These are phyloP conservation scores for Nitzschia putrida DNA, from an alignment of 108 stramenopile genomes.

Conservation along the genomic window DNA sequence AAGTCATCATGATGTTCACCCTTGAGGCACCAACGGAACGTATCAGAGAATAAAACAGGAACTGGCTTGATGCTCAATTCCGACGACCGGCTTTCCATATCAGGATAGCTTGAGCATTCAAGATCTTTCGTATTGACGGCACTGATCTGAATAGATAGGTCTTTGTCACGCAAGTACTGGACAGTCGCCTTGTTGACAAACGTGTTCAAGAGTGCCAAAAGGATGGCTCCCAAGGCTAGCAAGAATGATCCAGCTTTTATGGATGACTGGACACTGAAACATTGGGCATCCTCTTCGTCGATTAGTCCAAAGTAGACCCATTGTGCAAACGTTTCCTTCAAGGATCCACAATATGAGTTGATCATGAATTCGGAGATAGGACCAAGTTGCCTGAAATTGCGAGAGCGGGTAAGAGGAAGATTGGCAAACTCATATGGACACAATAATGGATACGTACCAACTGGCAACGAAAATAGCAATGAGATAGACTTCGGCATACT, in stretches of 20 bases:
- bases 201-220: slow-evolving; percentile 45
- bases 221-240: slow-evolving; percentile 50
- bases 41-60: slow-evolving; percentile 53
- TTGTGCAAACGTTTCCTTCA: slow-evolving; percentile 53
- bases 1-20: not conserved
- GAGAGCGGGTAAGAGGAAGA: not conserved
- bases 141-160: not conserved
- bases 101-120: not conserved
- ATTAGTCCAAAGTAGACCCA: slow-evolving; percentile 67
- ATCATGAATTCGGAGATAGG: slow-evolving; percentile 73
- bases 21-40: slow-evolving; percentile 45
- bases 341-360: slow-evolving; percentile 62
- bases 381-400: slow-evolving; percentile 49
- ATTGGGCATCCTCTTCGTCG: slow-evolving; percentile 69
- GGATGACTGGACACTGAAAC: slow-evolving; percentile 64
- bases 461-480: slow-evolving; percentile 66
- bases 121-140: not conserved
- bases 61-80: slow-evolving; percentile 33
- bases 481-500: slow-evolving; percentile 83
- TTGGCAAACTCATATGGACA: not conserved
- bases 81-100: slow-evolving; percentile 23
- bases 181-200: slow-evolving; percentile 47
- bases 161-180: slow-evolving; percentile 39
- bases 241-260: slow-evolving; percentile 67
- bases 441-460: slow-evolving; percentile 36